Base-by-base conservation (phyloP, 2,329 filamentous ascomycete species). In the Aspergillus chevalieri region DNA sequence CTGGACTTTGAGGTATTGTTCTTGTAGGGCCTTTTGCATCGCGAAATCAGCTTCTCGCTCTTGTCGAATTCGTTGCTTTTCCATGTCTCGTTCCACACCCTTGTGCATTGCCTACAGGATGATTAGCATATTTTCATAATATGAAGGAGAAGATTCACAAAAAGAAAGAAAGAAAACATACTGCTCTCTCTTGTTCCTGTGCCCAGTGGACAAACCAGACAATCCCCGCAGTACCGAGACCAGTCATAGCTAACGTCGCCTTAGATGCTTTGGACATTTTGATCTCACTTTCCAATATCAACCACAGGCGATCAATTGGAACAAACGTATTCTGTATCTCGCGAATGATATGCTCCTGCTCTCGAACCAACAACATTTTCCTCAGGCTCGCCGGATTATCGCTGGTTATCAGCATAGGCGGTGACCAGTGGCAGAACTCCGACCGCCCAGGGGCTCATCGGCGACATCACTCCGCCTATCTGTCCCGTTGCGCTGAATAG, bases 11-110 rank as follows among this genome's bases (percentile, higher is more conserved):
- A 85, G 84, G 70, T 96, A 97, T 68, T 98, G 88, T 62, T 86
- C 81, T 72, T 97, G 91, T 44, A 98, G 75, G 6, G 80, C 81
- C 55, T 79, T 81, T 67, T 98, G 93, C 81, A 95, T 83, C 57
- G 97, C 91, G 64, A 98, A 98, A 66, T 98, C 93, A 46, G 90
- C 82, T 68, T 94, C 88, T 51, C 93, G 85, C 69, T 98, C 93
- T 57, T 82, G 81, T 74, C 96, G 96, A 57, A 96, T 68, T 43
- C 87, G 84, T 67, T 95, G 91, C 65, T 94, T 89, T 65, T 97
- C 92, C 78, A 96, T 87, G 65, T 98, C 93, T 56, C 92, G 87
- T 56, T 97, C 76, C 39, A 98, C 93, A 42, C 93, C 93, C 58
- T 86, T 82, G 65, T 98, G 93, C 93, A 98, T 98, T 50, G 89